Conservation (phyloP, 2,329 filamentous ascomycete genomes). For the Fusarium globosum region DNA sequence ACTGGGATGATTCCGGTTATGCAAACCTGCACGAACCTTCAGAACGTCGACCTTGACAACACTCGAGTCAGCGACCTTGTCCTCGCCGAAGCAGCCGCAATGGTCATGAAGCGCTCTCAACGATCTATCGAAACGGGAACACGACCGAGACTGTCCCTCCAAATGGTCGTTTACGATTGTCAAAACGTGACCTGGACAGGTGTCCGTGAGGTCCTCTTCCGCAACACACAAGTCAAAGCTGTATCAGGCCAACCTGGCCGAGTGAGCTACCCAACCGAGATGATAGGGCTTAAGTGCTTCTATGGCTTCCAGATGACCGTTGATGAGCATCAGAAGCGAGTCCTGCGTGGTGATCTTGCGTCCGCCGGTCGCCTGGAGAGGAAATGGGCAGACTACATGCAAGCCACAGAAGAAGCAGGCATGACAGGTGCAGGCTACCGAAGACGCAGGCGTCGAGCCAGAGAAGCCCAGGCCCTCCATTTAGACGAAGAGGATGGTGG, state of each 20-base stretch:
- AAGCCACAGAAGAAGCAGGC: constrained; percentile 86
- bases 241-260: constrained; percentile 53
- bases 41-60: constrained; percentile 88
- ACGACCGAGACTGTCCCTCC: constrained; percentile 71
- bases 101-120: constrained; percentile 73
- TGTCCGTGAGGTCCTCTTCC: constrained; percentile 84
- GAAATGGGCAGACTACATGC: constrained; percentile 96
- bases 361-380: constrained; percentile 83
- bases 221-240: constrained; percentile 80
- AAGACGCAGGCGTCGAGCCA: constrained; percentile 78
- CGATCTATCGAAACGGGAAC: constrained; percentile 54
- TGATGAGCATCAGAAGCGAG: constrained; percentile 90
- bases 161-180: constrained; percentile 90
- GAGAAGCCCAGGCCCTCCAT: constrained; percentile 84
- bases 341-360: constrained; percentile 79
- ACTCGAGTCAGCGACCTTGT: constrained; percentile 89
- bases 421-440: constrained; percentile 73
- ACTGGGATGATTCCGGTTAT: constrained; percentile 84
- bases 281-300: constrained; percentile 91
- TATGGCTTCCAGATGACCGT: constrained; percentile 96
- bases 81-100: constrained; percentile 84
- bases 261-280: constrained; percentile 75
- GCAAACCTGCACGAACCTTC: constrained; percentile 76
- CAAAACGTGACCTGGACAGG: constrained; percentile 93
- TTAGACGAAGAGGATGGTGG: constrained; percentile 82